Evolutionary conservation across 305 asterid genomes (phyloP), one percentile per base, ranked within the genome.

Genomic region (Fraxinus velutina): DNA sequence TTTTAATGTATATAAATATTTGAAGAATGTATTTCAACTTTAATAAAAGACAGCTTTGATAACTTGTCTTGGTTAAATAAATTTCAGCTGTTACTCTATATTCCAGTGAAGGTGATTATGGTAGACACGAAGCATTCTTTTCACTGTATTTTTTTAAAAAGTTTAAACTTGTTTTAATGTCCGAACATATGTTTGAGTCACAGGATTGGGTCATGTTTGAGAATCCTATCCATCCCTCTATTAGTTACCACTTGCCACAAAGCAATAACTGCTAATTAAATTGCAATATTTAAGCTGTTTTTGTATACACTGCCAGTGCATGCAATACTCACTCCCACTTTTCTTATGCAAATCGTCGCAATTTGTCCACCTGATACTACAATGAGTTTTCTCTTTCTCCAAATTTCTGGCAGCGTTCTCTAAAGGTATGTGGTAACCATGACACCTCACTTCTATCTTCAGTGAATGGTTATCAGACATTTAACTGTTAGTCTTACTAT

Each of bases 361-460:
- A 79, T 57, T 68, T 79, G 75, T 85, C 84, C 30, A 77, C 73
- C 77, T 73, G 60, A 73, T 86, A 78, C 90, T 91, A 66, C 89
- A 78, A 70, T 68, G 17, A 68, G 47, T 77, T 84, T 75, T 87
- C 83, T 72, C 84, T 85, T 84, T 86, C 81, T 60, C 60, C 85
- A 73, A 79, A 79, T 76, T 86, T 83, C 80, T 82, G 89, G 73
- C 98, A 96, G 99, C 95, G 92, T 22, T 92, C 99, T 71, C 83
- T 94, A 83, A 94, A 96, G 99, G 99, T 95, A 89, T 75, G 90
- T 79, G 73, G 79, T 77, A 78, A 72, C 81, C 87, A 55, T 34
- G 78, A 57, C 77, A 75, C 82, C 79, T 17, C 50, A n/a, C 39
- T 79, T 84, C 50, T 86, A 81, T 85, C 74, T 32, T 71, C 84